These are phyloP conservation scores for Suillus cothurnatus DNA, from an alignment of 768 basidiomycete genomes.

Conservation along the genomic window DNA sequence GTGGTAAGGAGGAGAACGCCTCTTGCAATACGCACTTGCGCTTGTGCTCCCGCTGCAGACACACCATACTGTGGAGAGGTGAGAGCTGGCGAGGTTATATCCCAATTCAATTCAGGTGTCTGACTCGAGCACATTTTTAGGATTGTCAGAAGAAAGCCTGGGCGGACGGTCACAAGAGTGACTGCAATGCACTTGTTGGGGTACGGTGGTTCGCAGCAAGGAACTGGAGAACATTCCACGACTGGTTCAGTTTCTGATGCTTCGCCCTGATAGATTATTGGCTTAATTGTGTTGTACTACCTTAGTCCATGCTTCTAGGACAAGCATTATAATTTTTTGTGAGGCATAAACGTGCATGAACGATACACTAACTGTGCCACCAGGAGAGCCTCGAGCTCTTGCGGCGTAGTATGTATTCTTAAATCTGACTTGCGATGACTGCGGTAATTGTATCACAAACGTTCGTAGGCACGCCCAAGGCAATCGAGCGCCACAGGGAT, in stretches of 20 bases:
- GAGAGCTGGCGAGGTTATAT: background rate
- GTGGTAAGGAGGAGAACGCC: background rate
- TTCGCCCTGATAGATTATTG: background rate
- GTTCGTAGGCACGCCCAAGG: slow-evolving; percentile 82
- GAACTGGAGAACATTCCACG: background rate
- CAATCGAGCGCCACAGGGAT: slow-evolving; percentile 39
- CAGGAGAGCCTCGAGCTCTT: too few species aligned
- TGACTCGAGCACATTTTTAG: background rate
- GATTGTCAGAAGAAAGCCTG: slow-evolving; percentile 4
- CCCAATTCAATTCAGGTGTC: background rate
- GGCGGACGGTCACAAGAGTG: background rate
- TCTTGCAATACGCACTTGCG: background rate
- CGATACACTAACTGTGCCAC: too few species aligned
- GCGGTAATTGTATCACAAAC: slow-evolving; percentile 90
- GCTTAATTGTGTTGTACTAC: background rate
- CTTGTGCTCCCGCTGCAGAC: background rate
- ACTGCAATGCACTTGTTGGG: background rate
- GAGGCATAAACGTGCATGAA: background rate
- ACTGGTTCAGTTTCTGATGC: background rate
- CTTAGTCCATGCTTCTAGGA: background rate
- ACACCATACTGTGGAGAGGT: slow-evolving; percentile 2
- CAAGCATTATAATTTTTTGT: background rate
- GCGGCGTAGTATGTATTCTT: slow-evolving; percentile 8
- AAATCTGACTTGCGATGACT: slow-evolving; percentile 1
- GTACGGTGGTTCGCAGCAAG: background rate